phyloP scores from a whole-genome alignment of 495 filamentous ascomycete genomes.

The Penicillium desertorum region DNA sequence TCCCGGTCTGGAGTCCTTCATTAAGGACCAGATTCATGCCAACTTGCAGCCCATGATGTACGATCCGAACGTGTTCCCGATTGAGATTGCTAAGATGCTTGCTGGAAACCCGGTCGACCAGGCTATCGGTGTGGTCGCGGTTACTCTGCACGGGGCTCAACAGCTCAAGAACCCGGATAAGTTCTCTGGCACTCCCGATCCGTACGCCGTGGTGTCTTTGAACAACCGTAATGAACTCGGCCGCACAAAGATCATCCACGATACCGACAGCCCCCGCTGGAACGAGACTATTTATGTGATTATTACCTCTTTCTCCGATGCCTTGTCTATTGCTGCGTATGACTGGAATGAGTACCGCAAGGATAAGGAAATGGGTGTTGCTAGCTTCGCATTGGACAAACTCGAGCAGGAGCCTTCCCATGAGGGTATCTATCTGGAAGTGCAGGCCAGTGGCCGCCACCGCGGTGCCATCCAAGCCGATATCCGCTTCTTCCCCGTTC shows the following conservation, averaged over 20 bases:
- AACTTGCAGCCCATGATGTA: constrained; percentile 97
- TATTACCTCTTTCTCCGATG: constrained; percentile 82
- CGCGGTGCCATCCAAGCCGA: constrained; percentile 79
- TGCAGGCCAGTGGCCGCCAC: constrained; percentile 78
- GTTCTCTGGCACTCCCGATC: constrained; percentile 90
- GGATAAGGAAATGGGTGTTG: constrained; percentile 89
- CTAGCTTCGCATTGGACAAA: constrained; percentile 79
- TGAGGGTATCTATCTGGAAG: constrained; percentile 81
- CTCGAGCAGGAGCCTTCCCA: constrained; percentile 72
- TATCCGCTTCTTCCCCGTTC: constrained; percentile 91
- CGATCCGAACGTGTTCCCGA: constrained; percentile 93
- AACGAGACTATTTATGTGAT: constrained; percentile 95
- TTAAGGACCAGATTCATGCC: constrained; percentile 91
- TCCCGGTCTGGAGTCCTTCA: constrained; percentile 87
- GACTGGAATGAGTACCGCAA: constrained; percentile 97
- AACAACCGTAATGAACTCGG: constrained; percentile 78
- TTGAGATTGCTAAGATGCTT: constrained; percentile 98
- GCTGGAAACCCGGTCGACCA: constrained; percentile 93
- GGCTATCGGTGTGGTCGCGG: constrained; percentile 88
- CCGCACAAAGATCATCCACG: constrained; percentile 83
- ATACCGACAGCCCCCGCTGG: constrained; percentile 86
- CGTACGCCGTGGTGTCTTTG: constrained; percentile 83
- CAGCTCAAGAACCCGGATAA: constrained; percentile 94
- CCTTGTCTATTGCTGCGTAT: constrained; percentile 76
- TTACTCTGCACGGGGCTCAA: constrained; percentile 86